Evolutionary conservation across 1,284 basidiomycete genomes (phyloP), one percentile per base, ranked within the genome.

Genomic region (Fomitopsis schrenkii): DNA sequence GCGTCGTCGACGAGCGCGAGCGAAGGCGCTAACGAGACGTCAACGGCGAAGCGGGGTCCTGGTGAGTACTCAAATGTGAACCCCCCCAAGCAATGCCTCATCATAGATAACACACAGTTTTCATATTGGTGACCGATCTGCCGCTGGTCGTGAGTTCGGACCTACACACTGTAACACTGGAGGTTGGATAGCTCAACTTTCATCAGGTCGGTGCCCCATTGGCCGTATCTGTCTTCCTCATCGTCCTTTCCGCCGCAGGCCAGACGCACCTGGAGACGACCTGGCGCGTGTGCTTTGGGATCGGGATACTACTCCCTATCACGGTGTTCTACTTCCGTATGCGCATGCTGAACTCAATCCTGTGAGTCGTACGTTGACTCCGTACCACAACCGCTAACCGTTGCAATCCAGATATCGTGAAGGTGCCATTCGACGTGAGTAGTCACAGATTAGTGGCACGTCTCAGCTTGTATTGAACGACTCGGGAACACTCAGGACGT

Each of bases 111-210:
- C 15, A 35, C 15, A 28, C 26, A 63, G 83, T 88, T n/a, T 90
- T 90, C 72, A 88, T 91, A 70, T 82, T 90, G 80, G 88, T 89
- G 62, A 92, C 90, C 28, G 91, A 91, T 70, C 83, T 88, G 50
- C 83, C 87, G 52, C 76, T 88, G 58, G 76, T 76, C 63, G 82
- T 82, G 28, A 10, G 45, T 46, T 2, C 28, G 22, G 48, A 33
- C 4, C 6, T 33, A 22, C 22, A 22, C 22, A 22, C 22, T 14
- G 8, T 50, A 30, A 30, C 1, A 33, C 30, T 33, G 30, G 26
- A 28, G 48, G 14, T 44, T 3, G 1, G 12, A 19, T 17, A 44
- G 17, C n/a, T 19, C 42, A 19, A 7, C 7, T 10, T 8, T 4
- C 48, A 6, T 19, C 15, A 83, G 83, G 83, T 88, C 64, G 89